These are phyloP conservation scores for Coffea eugenioides DNA, from an alignment of 257 asterid genomes.

Conservation along the genomic window DNA sequence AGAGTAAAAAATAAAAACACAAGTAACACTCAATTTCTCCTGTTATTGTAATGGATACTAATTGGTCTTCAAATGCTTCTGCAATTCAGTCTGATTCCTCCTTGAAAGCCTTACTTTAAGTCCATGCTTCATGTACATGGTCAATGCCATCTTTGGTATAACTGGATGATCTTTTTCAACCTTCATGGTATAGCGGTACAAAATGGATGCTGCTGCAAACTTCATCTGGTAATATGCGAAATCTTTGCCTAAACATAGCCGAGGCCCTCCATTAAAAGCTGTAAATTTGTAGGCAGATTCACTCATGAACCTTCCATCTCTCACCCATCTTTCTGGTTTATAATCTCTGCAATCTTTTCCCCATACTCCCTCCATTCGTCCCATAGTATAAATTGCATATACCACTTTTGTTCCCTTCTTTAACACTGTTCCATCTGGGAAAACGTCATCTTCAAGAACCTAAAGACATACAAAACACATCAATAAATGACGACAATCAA, in stretches of 20 bases:
- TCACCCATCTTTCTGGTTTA: slow-evolving; percentile 89
- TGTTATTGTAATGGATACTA: background rate
- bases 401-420: slow-evolving; percentile 91
- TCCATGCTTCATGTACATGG: slow-evolving; percentile 92
- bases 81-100: slow-evolving; percentile 34
- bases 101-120: slow-evolving; percentile 54
- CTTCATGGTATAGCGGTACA: slow-evolving; percentile 53
- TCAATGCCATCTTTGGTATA: slow-evolving; percentile 76
- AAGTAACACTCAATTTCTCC: background rate
- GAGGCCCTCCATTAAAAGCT: slow-evolving; percentile 94
- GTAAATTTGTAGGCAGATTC: slow-evolving; percentile 94
- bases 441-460: slow-evolving; percentile 79
- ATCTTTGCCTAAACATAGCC: slow-evolving; percentile 91
- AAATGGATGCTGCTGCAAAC: slow-evolving; percentile 78
- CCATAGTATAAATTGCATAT: slow-evolving; percentile 91
- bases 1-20: background rate
- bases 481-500: background rate
- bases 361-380: slow-evolving; percentile 88
- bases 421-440: slow-evolving; percentile 82
- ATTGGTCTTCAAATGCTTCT: slow-evolving; percentile 18
- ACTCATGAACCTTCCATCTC: slow-evolving; percentile 73
- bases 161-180: slow-evolving; percentile 60
- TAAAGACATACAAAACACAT: slow-evolving; percentile 6
- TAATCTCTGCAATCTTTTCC: slow-evolving; percentile 80
- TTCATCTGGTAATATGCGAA: slow-evolving; percentile 96